A percentile compares a stretch with the other conserved stretches of the same genome.
Evolutionary conservation across 768 basidiomycete species (phyloP).

Genomic region (Boletus rex-veris): DNA sequence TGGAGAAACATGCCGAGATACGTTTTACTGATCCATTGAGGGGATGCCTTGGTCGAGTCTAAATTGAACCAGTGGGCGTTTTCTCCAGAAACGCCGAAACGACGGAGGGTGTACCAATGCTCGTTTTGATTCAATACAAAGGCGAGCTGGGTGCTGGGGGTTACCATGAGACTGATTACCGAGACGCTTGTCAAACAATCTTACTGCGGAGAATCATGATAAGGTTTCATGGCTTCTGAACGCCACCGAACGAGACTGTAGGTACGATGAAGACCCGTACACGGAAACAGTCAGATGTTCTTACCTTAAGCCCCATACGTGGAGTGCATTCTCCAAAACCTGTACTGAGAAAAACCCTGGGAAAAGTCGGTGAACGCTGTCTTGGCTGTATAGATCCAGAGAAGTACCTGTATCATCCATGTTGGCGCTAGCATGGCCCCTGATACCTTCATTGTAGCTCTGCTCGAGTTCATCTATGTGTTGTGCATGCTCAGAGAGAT

Average conservation of each 20-base stretch:
- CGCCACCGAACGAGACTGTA: slow-evolving; percentile 75
- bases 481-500: slow-evolving; percentile 73
- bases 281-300: slow-evolving; percentile 13
- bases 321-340: slow-evolving; percentile 79
- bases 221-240: slow-evolving; percentile 73
- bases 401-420: slow-evolving; percentile 85
- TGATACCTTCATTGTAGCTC: slow-evolving; percentile 49
- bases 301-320: slow-evolving; percentile 81
- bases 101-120: slow-evolving; percentile 87
- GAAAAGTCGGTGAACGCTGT: background rate
- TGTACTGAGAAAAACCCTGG: slow-evolving; percentile 90
- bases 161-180: slow-evolving; percentile 6
- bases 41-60: slow-evolving; percentile 65
- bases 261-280: slow-evolving; percentile 3
- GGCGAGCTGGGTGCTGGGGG: slow-evolving; percentile 67
- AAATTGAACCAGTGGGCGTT: slow-evolving; percentile 86
- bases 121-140: slow-evolving; percentile 85
- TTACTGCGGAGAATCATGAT: slow-evolving; percentile 77
- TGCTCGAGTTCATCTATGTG: slow-evolving; percentile 64
- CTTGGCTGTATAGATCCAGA: background rate
- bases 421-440: slow-evolving; percentile 56
- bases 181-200: slow-evolving; percentile 15
- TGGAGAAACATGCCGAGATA: slow-evolving; percentile 85
- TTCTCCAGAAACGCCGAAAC: slow-evolving; percentile 58
- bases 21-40: slow-evolving; percentile 80